A percentile compares a stretch with the other conserved stretches of the same genome.
Conservation (phyloP, 179 eudicot species). For the Vitellaria paradoxa region DNA sequence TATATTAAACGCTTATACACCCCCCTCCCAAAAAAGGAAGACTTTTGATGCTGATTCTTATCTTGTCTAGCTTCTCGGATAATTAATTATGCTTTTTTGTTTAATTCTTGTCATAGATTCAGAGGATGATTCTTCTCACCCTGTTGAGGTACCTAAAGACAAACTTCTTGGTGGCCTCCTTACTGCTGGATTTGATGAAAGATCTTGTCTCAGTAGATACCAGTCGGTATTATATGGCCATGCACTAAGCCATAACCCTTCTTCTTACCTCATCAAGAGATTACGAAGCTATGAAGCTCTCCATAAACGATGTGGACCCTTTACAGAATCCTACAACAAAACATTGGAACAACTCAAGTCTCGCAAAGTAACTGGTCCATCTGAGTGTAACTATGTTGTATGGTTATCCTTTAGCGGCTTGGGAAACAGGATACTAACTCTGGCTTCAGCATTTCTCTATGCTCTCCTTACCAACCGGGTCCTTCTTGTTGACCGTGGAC, state of each 20-base stretch:
- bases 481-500: conserved; percentile 77
- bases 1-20: too few species aligned
- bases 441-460: conserved; percentile 81
- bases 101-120: conserved; percentile 18
- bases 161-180: conserved; percentile 66
- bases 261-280: conserved; percentile 67
- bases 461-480: conserved; percentile 83
- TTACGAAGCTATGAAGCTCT: conserved; percentile 82
- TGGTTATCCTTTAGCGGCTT: conserved; percentile 87
- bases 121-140: conserved; percentile 28
- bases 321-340: conserved; percentile 59
- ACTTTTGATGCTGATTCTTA: too few species aligned
- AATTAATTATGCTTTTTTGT: background rate
- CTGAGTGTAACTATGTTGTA: conserved; percentile 81
- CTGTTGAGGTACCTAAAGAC: conserved; percentile 32
- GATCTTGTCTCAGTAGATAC: conserved; percentile 74
- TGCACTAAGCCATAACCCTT: conserved; percentile 50
- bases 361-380: conserved; percentile 29
- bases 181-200: conserved; percentile 46
- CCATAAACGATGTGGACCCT: conserved; percentile 80
- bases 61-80: too few species aligned
- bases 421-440: conserved; percentile 79
- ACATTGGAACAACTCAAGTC: conserved; percentile 53
- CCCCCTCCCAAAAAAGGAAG: too few species aligned
- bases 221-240: conserved; percentile 53